Conservation (phyloP, 768 basidiomycete species). For the Collybia sp. region DNA sequence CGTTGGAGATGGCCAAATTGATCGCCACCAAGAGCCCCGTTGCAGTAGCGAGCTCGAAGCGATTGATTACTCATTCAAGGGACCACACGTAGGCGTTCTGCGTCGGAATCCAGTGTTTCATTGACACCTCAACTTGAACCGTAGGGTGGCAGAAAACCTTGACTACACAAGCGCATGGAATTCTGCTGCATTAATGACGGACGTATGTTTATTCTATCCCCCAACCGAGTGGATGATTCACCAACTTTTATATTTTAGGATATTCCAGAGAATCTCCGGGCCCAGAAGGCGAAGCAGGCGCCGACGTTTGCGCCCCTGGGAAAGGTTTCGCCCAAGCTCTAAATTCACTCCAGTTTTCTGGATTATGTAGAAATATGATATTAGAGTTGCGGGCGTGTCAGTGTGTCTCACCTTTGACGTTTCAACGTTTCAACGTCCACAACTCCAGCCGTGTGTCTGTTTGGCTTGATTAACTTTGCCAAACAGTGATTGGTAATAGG, state of each 20-base stretch:
- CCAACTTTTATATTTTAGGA: slow-evolving; percentile 21
- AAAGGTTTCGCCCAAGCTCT: slow-evolving; percentile 16
- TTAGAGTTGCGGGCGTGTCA: too few relatives aligned
- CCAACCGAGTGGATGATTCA: background rate
- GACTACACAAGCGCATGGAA: slow-evolving; percentile 43
- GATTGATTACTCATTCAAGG: slow-evolving; percentile 68
- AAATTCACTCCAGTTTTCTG: background rate
- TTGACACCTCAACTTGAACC: background rate
- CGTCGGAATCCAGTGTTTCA: background rate
- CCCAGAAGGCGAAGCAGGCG: slow-evolving; percentile 22
- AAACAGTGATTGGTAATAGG: too few relatives aligned
- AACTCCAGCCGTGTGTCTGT: too few relatives aligned
- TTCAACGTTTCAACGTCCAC: too few relatives aligned
- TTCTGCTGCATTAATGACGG: slow-evolving; percentile 34
- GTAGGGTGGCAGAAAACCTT: slow-evolving; percentile 36
- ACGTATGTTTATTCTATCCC: slow-evolving; percentile 17
- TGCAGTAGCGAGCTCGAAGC: slow-evolving; percentile 75
- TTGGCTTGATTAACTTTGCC: too few relatives aligned
- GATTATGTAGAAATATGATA: too few relatives aligned
- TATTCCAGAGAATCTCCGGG: slow-evolving; percentile 28
- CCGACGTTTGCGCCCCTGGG: slow-evolving; percentile 24
- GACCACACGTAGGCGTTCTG: slow-evolving; percentile 61
- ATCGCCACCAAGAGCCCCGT: slow-evolving; percentile 79
- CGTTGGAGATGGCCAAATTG: slow-evolving; percentile 56
- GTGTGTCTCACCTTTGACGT: too few relatives aligned